phyloP scores from a whole-genome alignment of 768 basidiomycete species.

The Ramaria sp. region DNA sequence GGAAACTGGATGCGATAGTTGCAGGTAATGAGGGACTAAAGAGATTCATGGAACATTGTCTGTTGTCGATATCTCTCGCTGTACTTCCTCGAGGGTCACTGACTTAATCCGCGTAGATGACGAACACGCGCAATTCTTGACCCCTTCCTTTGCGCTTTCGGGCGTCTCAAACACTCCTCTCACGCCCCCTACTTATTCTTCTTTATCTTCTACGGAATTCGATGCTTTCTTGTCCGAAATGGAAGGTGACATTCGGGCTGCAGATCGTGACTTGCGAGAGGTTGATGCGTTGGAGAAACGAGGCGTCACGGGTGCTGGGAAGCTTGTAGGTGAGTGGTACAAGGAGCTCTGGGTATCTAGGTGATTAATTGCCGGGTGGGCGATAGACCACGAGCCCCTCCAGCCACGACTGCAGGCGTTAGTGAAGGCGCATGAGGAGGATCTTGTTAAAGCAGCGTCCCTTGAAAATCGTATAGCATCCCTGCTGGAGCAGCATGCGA shows the following conservation, averaged over 20 bases:
- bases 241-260: constrained; percentile 75
- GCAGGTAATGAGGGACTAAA: constrained; percentile 61
- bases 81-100: background rate
- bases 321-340: constrained; percentile 41
- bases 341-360: background rate
- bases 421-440: constrained; percentile 46
- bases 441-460: constrained; percentile 40
- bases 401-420: constrained; percentile 58
- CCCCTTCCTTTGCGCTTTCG: constrained; percentile 68
- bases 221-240: constrained; percentile 66
- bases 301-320: constrained; percentile 63
- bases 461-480: constrained; percentile 56
- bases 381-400: constrained; percentile 48
- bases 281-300: constrained; percentile 60
- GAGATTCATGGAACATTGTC: constrained; percentile 68
- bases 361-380: background rate
- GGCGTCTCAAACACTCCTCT: constrained; percentile 30
- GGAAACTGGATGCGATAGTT: constrained; percentile 42
- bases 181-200: constrained; percentile 41
- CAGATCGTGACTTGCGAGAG: constrained; percentile 73
- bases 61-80: constrained; percentile 16
- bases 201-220: constrained; percentile 56
- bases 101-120: constrained; percentile 39
- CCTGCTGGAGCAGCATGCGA: constrained; percentile 60
- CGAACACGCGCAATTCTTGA: constrained; percentile 62